Evolutionary conservation across 805 yeast species (phyloP), one percentile per base, ranked within the genome.

Genomic region (Cyberlindnera meyerae): DNA sequence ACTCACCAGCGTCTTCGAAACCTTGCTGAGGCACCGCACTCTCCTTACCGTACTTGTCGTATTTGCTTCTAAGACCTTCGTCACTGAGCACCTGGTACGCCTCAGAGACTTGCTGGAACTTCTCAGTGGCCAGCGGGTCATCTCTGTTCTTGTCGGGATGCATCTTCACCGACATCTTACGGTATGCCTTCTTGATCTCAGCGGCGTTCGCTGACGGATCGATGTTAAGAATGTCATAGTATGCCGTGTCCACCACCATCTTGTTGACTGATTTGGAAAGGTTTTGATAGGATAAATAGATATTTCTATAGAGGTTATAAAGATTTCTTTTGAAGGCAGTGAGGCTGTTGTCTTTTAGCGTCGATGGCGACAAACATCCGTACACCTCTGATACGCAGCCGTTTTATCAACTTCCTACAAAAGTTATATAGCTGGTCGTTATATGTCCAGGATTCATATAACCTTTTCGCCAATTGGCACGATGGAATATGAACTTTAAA

Each of bases 111-210:
- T 63, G 63, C 39, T 68, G 74, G 42, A 84, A 84, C 60, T 78
- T 79, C 43, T 71, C 72, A 14, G 86, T 85, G 8, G 95, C 93
- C 13, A 66, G 66, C 5, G 87, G 86, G 55, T 82, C 85, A 44
- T 77, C 74, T 20, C 82, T 84, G 50, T 83, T 83, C 60, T 83
- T 83, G 57, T 83, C 94, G 3, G 94, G 94, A 57, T 83, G 94
- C 48, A 76, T 78, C 49, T 72, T 74, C 37, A 83, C 70, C 2
- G 94, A 88, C 58, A 78, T 77, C 57, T 79, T 80, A 40, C 93
- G 65, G 60, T 84, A 84, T 0, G 90, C 89, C 55, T 82, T 84
- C 55, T 83, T 84, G 58, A 84, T 79, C 39, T 81, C 84, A 6
- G 69, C 63, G 5, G 75, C 78, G 6, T 77, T 70, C 5, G 90